These are phyloP conservation scores for Cucurbita moschata DNA, from an alignment of 306 rosid species.

Conservation along the genomic window DNA sequence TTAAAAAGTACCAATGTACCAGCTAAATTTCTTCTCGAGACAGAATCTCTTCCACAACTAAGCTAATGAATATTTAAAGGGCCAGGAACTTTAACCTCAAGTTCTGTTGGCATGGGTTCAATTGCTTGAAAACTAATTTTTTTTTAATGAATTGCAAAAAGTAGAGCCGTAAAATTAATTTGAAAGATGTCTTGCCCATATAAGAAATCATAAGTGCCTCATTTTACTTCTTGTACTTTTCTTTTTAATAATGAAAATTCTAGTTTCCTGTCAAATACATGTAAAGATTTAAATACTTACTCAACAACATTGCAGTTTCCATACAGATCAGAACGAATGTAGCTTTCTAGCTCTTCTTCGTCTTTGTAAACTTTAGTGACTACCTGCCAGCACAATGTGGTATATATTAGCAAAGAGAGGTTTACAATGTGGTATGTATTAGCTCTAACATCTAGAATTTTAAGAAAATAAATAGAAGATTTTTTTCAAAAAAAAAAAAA, in stretches of 20 bases:
- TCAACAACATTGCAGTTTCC: slow-evolving; percentile 45
- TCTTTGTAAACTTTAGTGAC: slow-evolving; percentile 68
- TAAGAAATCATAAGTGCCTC: background rate
- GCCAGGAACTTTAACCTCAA: background rate
- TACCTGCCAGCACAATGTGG: slow-evolving; percentile 31
- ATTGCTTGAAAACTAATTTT: background rate
- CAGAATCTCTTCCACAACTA: background rate
- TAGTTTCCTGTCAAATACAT: background rate
- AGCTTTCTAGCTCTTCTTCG: slow-evolving; percentile 69
- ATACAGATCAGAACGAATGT: slow-evolving; percentile 62
- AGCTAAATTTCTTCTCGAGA: background rate
- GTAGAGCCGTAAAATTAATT: background rate
- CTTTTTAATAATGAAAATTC: background rate
- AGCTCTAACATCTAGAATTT: no score
- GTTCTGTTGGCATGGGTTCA: background rate
- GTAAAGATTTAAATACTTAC: slow-evolving; percentile 25
- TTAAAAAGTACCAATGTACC: background rate
- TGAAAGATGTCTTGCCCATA: background rate
- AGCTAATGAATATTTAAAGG: background rate
- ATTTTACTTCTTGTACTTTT: background rate
- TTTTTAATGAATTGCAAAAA: background rate
- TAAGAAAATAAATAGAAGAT: no score
- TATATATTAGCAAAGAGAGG: background rate
- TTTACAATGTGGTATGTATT: no score
- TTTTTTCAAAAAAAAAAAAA: no score